Evolutionary conservation across 2,329 filamentous ascomycete genomes (phyloP).

Genomic region (Ophiostoma ips): DNA sequence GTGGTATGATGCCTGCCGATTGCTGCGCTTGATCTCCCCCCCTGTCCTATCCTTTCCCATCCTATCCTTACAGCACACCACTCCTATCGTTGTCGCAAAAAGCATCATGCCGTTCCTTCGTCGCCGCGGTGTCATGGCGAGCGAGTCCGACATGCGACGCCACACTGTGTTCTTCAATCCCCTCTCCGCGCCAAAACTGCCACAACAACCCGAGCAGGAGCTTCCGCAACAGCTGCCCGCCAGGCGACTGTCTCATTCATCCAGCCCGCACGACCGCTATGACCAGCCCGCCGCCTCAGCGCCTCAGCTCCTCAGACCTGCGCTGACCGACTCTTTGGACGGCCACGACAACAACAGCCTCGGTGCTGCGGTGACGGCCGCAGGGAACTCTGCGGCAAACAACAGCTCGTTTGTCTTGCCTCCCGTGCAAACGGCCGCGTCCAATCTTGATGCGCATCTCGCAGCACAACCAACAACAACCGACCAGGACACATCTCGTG

Average conservation of each 20-base stretch:
- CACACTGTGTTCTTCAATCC: slow-evolving; percentile 26
- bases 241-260: background rate
- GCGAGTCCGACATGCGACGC: slow-evolving; percentile 44
- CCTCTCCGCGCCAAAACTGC: slow-evolving; percentile 12
- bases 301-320: background rate
- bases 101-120: slow-evolving; percentile 43
- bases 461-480: slow-evolving; percentile 13
- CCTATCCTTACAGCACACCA: slow-evolving; percentile 10
- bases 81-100: background rate
- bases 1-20: slow-evolving; percentile 1
- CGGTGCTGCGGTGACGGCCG: slow-evolving; percentile 15
- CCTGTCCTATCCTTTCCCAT: background rate
- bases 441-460: background rate
- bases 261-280: background rate
- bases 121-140: slow-evolving; percentile 45
- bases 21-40: background rate
- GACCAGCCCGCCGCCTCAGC: background rate
- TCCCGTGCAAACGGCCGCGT: background rate
- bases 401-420: background rate
- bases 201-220: slow-evolving; percentile 2
- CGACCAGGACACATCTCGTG: slow-evolving; percentile 12
- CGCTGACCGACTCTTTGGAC: background rate
- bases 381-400: slow-evolving; percentile 14
- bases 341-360: slow-evolving; percentile 2
- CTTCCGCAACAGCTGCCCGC: slow-evolving; percentile 1